Evolutionary conservation across 1,139 yeast genomes (phyloP), one percentile per base, ranked within the genome.

Genomic region (Hyphopichia pseudoburtonii): DNA sequence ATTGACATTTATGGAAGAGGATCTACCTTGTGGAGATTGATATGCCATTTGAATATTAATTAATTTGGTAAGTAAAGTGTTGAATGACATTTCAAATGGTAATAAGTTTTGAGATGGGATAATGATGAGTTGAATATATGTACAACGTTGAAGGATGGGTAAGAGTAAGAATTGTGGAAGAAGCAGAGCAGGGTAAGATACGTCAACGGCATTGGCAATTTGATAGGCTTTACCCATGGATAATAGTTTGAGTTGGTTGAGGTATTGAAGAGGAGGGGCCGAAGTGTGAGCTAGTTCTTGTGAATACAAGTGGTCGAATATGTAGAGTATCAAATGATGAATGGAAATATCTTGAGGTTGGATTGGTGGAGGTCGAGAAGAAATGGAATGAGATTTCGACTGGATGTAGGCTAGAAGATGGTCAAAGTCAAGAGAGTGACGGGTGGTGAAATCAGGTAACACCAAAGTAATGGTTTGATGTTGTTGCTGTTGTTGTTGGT

Each of bases 261-360:
- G 36, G 32, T 35, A 34, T 5, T 31, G 17, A 2, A 38, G n/a
- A 1, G 23, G 11, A 11, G 7, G 9, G 10, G 23, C 15, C 8
- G 14, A n/a, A 6, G 29, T 5, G 16, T 16, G 18, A 15, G 9
- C 5, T 5, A 27, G 5, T 3, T 11, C 11, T 27, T 23, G 9
- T 14, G 30, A 10, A 5, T 7, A 21, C 16, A 39, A 28, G 11
- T 43, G 30, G 10, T 44, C 17, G 17, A 43, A 42, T 19, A 58
- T 38, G 33, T 47, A 59, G 4, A 58, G 38, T 17, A 57, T 41
- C 6, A 59, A 39, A 35, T 59, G 63, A 31, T 44, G 40, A 8
- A 51, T 33, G 1, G 60, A 45, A 14, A 56, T 26, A 5, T 41
- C 44, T 5, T 38, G 42, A 39, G 43, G 12, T 10, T 7, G 10